These are phyloP conservation scores for Aspergillus thermomutatus DNA, from an alignment of 2,329 filamentous ascomycete species.

Conservation along the genomic window DNA sequence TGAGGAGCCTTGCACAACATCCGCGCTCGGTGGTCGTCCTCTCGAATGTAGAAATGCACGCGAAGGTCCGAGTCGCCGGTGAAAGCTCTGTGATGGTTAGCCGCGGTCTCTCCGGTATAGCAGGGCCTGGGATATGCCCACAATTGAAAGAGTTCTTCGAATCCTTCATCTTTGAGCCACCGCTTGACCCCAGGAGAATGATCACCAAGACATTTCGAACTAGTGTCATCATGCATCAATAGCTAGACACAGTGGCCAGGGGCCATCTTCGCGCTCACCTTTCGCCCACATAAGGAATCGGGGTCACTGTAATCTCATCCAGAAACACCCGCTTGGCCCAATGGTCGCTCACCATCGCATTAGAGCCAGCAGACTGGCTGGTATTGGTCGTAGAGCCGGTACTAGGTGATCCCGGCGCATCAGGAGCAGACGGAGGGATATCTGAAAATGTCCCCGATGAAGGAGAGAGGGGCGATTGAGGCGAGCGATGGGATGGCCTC, in stretches of 20 bases:
- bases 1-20: conserved; percentile 52
- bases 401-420: conserved; percentile 33
- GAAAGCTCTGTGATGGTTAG: conserved; percentile 39
- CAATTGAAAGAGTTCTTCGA: conserved; percentile 39
- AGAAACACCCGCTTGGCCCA: conserved; percentile 43
- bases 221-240: conserved; percentile 13
- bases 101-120: neutral
- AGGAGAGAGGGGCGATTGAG: conserved; percentile 27
- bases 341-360: conserved; percentile 29
- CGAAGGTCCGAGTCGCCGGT: conserved; percentile 44
- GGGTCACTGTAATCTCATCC: conserved; percentile 24
- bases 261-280: conserved; percentile 21
- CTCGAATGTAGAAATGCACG: conserved; percentile 51
- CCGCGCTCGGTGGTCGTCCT: conserved; percentile 50
- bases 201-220: conserved; percentile 36
- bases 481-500: conserved; percentile 25
- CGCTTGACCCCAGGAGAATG: conserved; percentile 24
- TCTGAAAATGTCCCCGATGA: conserved; percentile 28
- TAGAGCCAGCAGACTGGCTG: conserved; percentile 29
- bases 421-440: conserved; percentile 28
- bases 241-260: neutral
- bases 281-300: conserved; percentile 26
- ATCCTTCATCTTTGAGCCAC: conserved; percentile 32
- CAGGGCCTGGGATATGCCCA: conserved; percentile 16
- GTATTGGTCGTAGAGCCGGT: conserved; percentile 30